Base-by-base conservation (phyloP, 495 filamentous ascomycete species). In the Penicillium lividum region DNA sequence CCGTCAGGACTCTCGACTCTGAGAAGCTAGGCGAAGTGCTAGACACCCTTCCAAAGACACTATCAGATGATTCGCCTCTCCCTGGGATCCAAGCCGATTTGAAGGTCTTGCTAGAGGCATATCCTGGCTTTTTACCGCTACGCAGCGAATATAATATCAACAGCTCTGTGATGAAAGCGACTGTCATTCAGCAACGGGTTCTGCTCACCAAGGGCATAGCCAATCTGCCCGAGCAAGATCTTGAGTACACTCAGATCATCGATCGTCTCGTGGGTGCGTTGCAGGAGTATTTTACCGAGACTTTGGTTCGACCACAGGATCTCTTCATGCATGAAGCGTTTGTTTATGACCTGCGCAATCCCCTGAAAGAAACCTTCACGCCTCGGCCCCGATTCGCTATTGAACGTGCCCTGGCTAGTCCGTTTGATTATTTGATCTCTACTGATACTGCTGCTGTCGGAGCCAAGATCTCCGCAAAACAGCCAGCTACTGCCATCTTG, bases 381-480 rank as follows among this genome's bases (percentile, higher is more conserved):
- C 93, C 94, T 8, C 81, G 84, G 43, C 89, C 91, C 13, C 86
- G 91, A 13, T 85, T 83, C 56, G 88, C 89, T 0, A 81, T 96
- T 54, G 92, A 93, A 63, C 85, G 91, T 22, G 92, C 92, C 28
- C 76, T 98, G 46, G 83, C 84, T 2, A 82, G 79, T 16, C 93
- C 95, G 5, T 86, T 92, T 52, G 90, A 97, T 64, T 98, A 97
- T 67, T 83, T 98, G 13, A 84, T 83, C 16, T 96, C 76, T 85
- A 88, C 72, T 62, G 75, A 60, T 25, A 5, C 59, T 61, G 72
- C 33, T 51, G 48, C 43, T 18, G 52, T 58, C 11, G 64, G 58
- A 50, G 72, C 51, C 60, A 80, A 29, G 72, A 79, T 68, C 6
- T 83, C 81, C 6, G 63, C 84, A 7, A 89, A 85, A 7, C 84